Evolutionary conservation across 306 rosid species (phyloP).

Genomic region (Dryas drummondii): DNA sequence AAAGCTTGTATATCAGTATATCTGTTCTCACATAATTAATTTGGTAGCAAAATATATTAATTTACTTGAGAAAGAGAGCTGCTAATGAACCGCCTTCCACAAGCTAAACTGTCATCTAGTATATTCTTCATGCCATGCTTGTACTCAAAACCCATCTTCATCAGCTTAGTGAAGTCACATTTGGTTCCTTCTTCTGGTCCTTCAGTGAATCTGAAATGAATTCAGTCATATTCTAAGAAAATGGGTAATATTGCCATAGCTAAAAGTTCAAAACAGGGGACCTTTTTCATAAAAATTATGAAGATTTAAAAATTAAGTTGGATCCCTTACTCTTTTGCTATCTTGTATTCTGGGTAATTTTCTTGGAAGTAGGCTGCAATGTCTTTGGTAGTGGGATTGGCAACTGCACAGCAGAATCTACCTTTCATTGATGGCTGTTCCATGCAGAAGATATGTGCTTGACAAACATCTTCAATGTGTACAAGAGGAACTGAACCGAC

Average conservation of each 20-base stretch:
- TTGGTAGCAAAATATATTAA: neutral
- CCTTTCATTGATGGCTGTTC: constrained; percentile 42
- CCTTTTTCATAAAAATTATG: neutral
- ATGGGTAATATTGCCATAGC: neutral
- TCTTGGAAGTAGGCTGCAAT: constrained; percentile 22
- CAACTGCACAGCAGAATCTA: constrained; percentile 36
- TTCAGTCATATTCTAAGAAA: neutral
- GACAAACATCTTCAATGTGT: constrained; percentile 49
- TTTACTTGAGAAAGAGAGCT: neutral
- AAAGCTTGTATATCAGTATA: too few species aligned
- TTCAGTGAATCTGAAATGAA: constrained; percentile 17
- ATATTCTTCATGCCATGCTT: constrained; percentile 13
- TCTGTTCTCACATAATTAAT: too few species aligned
- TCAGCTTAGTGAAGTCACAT: constrained; percentile 26
- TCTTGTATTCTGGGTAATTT: constrained; percentile 21
- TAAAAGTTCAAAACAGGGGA: neutral
- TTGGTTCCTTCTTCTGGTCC: constrained; percentile 15
- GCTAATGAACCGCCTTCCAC: constrained; percentile 3
- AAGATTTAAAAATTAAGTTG: neutral
- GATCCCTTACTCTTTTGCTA: constrained; percentile 17
- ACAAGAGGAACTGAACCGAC: constrained; percentile 35
- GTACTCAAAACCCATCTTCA: constrained; percentile 21
- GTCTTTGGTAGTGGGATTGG: constrained; percentile 15
- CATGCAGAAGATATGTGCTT: constrained; percentile 51
- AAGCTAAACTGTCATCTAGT: constrained; percentile 20